Percentiles rank a stretch among this genome's conserved stretches.
phyloP scores from a whole-genome alignment of 257 asterid species.

The Capsicum chinense region DNA sequence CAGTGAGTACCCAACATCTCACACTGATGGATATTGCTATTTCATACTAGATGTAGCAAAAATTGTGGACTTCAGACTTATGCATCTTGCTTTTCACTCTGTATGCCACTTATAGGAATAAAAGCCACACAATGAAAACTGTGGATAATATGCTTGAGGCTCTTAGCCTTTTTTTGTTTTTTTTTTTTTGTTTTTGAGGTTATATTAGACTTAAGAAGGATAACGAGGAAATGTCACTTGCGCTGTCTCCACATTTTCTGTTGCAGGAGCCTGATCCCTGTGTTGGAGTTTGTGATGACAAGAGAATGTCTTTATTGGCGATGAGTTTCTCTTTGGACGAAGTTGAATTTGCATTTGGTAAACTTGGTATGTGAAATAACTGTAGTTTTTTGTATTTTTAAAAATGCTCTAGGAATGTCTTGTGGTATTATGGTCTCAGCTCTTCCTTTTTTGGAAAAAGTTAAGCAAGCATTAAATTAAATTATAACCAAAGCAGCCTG shows the following conservation, averaged over 20 bases:
- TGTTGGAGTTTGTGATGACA: conserved; percentile 50
- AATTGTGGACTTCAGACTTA: neutral
- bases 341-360: conserved; percentile 72
- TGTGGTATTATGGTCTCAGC: conserved; percentile 7
- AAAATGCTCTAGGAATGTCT: conserved; percentile 26
- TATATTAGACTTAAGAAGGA: conserved; percentile 12
- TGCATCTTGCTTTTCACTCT: conserved; percentile 18
- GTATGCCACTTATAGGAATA: neutral
- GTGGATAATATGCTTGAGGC: neutral
- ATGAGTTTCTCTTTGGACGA: conserved; percentile 85
- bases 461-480: neutral
- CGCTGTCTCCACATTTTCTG: conserved; percentile 30
- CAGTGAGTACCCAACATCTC: conserved; percentile 20
- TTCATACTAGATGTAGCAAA: neutral
- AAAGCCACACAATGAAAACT: neutral
- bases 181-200: neutral
- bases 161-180: neutral
- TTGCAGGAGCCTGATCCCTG: conserved; percentile 70
- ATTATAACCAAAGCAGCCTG: neutral
- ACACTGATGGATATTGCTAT: conserved; percentile 6
- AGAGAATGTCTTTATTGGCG: conserved; percentile 59
- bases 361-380: conserved; percentile 70
- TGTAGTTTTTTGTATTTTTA: conserved; percentile 37
- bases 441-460: conserved; percentile 1
- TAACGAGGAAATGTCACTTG: neutral